These are phyloP conservation scores for Mycena sanguinolenta DNA, from an alignment of 768 basidiomycete species.

Conservation along the genomic window DNA sequence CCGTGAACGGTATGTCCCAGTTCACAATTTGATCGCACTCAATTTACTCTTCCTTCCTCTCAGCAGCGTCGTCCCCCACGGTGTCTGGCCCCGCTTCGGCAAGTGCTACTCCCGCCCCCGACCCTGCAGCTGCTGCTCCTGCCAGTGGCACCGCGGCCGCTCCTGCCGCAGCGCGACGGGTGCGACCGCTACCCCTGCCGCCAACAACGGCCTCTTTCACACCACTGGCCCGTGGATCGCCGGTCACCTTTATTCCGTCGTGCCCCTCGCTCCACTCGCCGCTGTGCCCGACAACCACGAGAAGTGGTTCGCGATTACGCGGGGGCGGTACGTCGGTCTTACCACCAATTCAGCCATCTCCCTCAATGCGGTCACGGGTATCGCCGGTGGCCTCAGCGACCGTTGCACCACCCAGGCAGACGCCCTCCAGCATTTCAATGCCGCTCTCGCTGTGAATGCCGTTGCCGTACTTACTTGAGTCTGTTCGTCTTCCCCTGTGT, in stretches of 20 bases:
- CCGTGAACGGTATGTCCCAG: too few species aligned
- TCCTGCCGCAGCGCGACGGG: too few species aligned
- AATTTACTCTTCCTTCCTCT: too few species aligned
- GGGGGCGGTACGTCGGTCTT: conserved; percentile 15
- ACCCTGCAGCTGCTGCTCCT: too few species aligned
- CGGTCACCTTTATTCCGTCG: neutral
- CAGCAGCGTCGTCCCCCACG: too few species aligned
- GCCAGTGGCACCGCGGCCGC: too few species aligned
- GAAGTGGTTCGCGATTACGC: conserved; percentile 18
- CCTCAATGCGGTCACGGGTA: conserved; percentile 4
- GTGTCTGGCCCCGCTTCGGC: too few species aligned
- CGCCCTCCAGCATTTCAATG: conserved; percentile 1
- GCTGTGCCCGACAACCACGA: conserved; percentile 2
- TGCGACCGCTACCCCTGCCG: too few species aligned
- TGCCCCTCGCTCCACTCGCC: neutral
- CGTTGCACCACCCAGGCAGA: neutral
- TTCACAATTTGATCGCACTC: too few species aligned
- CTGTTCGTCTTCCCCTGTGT: too few species aligned
- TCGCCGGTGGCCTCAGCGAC: neutral
- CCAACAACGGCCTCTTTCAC: too few species aligned
- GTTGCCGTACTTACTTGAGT: neutral
- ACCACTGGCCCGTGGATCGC: conserved; percentile 7
- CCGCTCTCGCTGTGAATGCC: neutral
- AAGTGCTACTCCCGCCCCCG: too few species aligned
- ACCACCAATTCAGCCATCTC: conserved; percentile 4